phyloP scores from a whole-genome alignment of 257 asterid species.

The Mitragyna speciosa region DNA sequence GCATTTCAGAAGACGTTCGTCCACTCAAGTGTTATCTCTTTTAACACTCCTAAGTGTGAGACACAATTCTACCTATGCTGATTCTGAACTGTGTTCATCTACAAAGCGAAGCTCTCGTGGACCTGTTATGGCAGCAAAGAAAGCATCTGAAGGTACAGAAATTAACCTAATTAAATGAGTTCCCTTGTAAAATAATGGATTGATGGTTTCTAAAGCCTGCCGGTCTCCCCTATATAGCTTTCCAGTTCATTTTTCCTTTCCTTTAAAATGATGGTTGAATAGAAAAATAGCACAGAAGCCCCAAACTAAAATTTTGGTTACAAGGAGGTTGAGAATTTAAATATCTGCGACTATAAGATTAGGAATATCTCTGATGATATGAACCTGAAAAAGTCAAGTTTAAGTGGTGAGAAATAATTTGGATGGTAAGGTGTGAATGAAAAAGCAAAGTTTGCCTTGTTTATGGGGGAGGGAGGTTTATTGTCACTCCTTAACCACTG shows the following conservation, averaged over 20 bases:
- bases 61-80: conserved; percentile 52
- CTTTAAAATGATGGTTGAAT: neutral
- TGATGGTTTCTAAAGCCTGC: conserved; percentile 16
- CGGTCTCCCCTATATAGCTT: neutral
- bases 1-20: conserved; percentile 57
- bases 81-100: conserved; percentile 44
- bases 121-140: conserved; percentile 80
- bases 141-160: conserved; percentile 65
- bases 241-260: neutral
- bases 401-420: neutral
- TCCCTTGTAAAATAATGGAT: neutral
- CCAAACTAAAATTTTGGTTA: neutral
- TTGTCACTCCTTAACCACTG: neutral
- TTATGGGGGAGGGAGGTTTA: neutral
- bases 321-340: neutral
- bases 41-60: conserved; percentile 46
- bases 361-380: neutral
- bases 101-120: conserved; percentile 64
- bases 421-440: neutral
- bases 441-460: conserved; percentile 1
- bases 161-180: neutral
- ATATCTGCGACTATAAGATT: neutral
- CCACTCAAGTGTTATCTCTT: conserved; percentile 50
- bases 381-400: neutral
- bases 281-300: neutral